These are phyloP conservation scores for Umbelopsis isabellina DNA, from an alignment of 192 early-diverging fungal species.

Conservation along the genomic window DNA sequence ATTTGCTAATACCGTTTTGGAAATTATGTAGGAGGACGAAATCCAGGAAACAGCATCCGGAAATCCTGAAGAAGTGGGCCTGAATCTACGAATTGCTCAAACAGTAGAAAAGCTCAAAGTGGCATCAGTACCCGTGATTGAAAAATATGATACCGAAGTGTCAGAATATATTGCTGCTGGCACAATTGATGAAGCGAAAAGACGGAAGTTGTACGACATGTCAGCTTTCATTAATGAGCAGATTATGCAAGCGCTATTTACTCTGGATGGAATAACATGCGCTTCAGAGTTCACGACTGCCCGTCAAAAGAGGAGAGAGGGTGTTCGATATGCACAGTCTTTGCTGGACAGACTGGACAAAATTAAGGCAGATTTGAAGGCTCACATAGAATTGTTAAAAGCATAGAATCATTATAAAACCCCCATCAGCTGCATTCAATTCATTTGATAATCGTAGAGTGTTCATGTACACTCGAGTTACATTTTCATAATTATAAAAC, in stretches of 20 bases:
- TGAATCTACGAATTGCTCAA: conserved; percentile 51
- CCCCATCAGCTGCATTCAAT: too few relatives aligned
- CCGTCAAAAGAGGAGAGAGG: conserved; percentile 74
- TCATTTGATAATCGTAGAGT: too few relatives aligned
- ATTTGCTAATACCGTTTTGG: not conserved
- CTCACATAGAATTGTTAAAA: conserved; percentile 3
- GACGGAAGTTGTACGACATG: conserved; percentile 69
- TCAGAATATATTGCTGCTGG: conserved; percentile 39
- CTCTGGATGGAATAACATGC: conserved; percentile 72
- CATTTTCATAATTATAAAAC: too few relatives aligned
- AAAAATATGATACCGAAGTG: conserved; percentile 31
- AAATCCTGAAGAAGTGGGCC: conserved; percentile 54
- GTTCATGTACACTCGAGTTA: too few relatives aligned
- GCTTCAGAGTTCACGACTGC: conserved; percentile 71
- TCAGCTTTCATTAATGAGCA: conserved; percentile 72
- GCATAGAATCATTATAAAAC: not conserved
- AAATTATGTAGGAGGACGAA: conserved; percentile 19
- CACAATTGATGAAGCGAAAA: conserved; percentile 38
- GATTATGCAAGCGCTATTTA: conserved; percentile 77
- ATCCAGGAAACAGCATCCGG: conserved; percentile 41
- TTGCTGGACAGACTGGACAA: conserved; percentile 78
- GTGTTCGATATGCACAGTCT: conserved; percentile 72
- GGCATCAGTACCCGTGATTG: conserved; percentile 1
- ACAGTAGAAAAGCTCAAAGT: conserved; percentile 39
- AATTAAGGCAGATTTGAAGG: conserved; percentile 43